phyloP scores from a whole-genome alignment of 257 asterid species.

The Handroanthus guayacan region DNA sequence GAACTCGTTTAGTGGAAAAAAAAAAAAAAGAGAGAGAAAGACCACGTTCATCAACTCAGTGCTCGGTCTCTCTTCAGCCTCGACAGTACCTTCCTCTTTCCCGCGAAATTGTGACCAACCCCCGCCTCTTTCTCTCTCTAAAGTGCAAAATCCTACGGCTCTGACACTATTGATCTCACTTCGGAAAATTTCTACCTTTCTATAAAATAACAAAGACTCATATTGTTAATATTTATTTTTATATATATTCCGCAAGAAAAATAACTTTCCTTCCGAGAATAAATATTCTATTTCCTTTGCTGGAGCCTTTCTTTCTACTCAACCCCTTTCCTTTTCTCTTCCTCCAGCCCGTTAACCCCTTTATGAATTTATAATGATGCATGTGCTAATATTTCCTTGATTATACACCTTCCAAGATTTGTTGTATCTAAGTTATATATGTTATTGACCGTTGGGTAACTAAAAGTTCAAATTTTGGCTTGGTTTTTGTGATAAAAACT shows the following conservation, averaged over 20 bases:
- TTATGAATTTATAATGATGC: slow-evolving; percentile 22
- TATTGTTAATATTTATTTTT: neutral
- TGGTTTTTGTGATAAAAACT: neutral
- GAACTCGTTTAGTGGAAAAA: too few species aligned
- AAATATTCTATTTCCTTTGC: slow-evolving; percentile 40
- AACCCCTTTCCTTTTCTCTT: slow-evolving; percentile 16
- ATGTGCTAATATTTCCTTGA: slow-evolving; percentile 24
- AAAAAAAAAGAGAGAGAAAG: too few species aligned
- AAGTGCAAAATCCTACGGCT: neutral
- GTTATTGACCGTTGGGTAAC: slow-evolving; percentile 38
- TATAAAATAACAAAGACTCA: slow-evolving; percentile 6
- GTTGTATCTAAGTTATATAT: neutral
- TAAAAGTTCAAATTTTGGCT: neutral
- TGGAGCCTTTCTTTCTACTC: slow-evolving; percentile 17
- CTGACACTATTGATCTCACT: slow-evolving; percentile 8
- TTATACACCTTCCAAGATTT: neutral
- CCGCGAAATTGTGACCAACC: slow-evolving; percentile 36
- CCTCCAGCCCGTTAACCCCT: slow-evolving; percentile 51
- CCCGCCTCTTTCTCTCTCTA: slow-evolving; percentile 25
- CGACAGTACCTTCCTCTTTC: too few species aligned
- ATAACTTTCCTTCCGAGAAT: slow-evolving; percentile 6
- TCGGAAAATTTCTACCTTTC: slow-evolving; percentile 22
- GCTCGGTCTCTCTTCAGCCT: neutral
- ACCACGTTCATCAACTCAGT: too few species aligned
- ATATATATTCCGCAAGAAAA: neutral